Base-by-base conservation (phyloP, 225 moss, liverwort and hornwort genomes). In the Polytrichum formosum region DNA sequence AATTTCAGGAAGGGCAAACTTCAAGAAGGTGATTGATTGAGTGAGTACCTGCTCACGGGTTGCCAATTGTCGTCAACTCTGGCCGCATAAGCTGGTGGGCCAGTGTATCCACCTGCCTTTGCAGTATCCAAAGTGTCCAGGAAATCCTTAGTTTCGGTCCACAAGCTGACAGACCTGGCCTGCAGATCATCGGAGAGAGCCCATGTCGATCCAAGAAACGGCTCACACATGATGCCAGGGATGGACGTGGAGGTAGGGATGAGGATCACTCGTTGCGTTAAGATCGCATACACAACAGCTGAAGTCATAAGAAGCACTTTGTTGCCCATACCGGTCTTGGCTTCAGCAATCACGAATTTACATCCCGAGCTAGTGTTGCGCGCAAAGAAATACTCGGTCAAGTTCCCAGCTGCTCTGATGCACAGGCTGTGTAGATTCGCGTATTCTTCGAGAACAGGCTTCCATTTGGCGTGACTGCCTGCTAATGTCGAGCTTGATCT, bases 321-420 rank as follows among this genome's bases (percentile, higher is more conserved):
- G 79, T 87, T 87, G 23, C 87, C 84, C 56, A 87, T 64, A 10
- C 87, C 84, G 8, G 58, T 70, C 1, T 4, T 31, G 25, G 61
- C 2, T 0, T 79, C 61, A 3, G 67, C 76, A 1, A 87, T 29
- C 28, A 81, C 62, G 66, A 92, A 90, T 71, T 83, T 83, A 74
- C 92, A 92, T 1, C 92, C 92, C 6, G 85, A 73, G 46, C 68
- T 83, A 19, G 56, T 67, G 63, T 85, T 85, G 17, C 66, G 74
- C 2, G 72, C 2, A 6, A 18, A 53, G 74, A 92, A 84, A 68
- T 88, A 80, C 22, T 82, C 67, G 5, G 76, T 81, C 64, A 84
- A 13, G 26, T 87, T 81, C 18, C 87, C 87, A 0, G 69, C 76
- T 2, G 74, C 81, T 69, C 71, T 73, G 53, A 56, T 67, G 72